Evolutionary conservation across 768 basidiomycete genomes (phyloP).

Genomic region (Lentinula sp.): DNA sequence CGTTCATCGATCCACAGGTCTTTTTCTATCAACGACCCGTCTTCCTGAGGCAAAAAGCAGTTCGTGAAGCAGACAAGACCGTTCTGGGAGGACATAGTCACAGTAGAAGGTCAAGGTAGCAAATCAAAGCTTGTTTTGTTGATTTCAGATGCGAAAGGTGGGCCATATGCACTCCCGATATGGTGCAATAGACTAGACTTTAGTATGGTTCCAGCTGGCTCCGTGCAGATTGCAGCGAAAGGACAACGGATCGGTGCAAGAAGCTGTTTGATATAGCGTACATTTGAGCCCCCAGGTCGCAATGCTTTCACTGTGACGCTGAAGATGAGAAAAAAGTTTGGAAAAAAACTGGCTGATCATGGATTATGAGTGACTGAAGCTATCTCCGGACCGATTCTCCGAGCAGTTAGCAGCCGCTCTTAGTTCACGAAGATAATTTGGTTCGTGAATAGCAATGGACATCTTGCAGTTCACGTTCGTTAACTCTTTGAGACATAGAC

Average conservation of each 20-base stretch:
- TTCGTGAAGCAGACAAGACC: constrained; percentile 84
- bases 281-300: too few species aligned
- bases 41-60: constrained; percentile 73
- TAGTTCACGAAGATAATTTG: too few species aligned
- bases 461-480: too few species aligned
- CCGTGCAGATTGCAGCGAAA: background rate
- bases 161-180: background rate
- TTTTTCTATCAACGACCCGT: constrained; percentile 66
- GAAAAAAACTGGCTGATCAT: too few species aligned
- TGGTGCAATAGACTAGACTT: background rate
- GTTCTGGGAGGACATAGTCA: constrained; percentile 42
- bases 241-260: background rate
- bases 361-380: too few species aligned
- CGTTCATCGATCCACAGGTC: constrained; percentile 81
- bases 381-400: too few species aligned
- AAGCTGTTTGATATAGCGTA: background rate
- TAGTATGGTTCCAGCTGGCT: background rate
- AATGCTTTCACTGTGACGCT: too few species aligned
- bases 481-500: too few species aligned
- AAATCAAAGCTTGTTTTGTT: background rate
- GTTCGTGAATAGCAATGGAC: too few species aligned
- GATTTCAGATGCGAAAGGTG: background rate
- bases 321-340: too few species aligned
- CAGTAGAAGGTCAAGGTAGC: background rate
- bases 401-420: too few species aligned